These are phyloP conservation scores for Rhodotorula glutinis DNA, from an alignment of 1,284 basidiomycete genomes.

Conservation along the genomic window DNA sequence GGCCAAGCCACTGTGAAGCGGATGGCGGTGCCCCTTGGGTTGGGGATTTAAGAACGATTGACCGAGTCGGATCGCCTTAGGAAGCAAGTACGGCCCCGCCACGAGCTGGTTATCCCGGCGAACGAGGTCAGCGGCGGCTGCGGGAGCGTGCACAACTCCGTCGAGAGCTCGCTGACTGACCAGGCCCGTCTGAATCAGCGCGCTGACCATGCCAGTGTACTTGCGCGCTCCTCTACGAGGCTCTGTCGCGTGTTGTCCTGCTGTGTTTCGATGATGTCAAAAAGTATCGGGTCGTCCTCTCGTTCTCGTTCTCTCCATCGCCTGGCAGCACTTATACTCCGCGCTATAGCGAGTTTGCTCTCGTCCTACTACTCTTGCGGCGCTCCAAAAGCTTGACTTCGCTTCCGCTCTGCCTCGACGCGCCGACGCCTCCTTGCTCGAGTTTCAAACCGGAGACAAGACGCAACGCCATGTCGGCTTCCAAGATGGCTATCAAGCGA, in stretches of 20 bases:
- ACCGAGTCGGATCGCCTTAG: neutral
- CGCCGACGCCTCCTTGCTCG: too few species aligned
- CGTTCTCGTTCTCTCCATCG: neutral
- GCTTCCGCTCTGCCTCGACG: too few species aligned
- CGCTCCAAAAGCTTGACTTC: too few species aligned
- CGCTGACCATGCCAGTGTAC: neutral
- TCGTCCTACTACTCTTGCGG: too few species aligned
- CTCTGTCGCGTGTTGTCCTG: too few species aligned
- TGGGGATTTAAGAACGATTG: slow-evolving; percentile 12
- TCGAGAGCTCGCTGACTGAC: neutral
- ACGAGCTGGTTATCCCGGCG: slow-evolving; percentile 9
- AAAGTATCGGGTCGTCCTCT: neutral
- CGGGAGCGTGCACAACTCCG: neutral
- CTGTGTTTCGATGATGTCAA: neutral
- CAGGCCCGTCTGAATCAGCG: slow-evolving; percentile 6
- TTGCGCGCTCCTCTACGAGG: neutral
- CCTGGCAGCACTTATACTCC: neutral
- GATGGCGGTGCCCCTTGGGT: neutral
- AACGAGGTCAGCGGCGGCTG: neutral
- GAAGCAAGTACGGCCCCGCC: slow-evolving; percentile 16
- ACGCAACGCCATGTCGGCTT: slow-evolving; percentile 12
- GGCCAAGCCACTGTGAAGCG: neutral
- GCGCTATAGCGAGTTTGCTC: too few species aligned
- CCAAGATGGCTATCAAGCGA: slow-evolving; percentile 26
- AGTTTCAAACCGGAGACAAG: too few species aligned